Conservation (phyloP, 2,329 filamentous ascomycete species). For the Endothia cerciana region DNA sequence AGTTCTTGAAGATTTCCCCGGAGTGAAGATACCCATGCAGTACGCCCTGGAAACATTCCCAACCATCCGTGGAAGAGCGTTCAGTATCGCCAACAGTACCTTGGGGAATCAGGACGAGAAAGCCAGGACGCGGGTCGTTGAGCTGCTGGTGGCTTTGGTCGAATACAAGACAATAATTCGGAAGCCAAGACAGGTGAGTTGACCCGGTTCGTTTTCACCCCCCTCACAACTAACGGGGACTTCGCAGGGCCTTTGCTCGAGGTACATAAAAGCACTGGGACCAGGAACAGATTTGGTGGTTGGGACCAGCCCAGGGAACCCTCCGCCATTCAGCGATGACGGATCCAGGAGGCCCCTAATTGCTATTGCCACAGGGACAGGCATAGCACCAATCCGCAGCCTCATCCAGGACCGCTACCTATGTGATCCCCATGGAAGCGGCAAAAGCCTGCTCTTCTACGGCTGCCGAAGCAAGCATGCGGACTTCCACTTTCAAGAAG, state of each 20-base stretch:
- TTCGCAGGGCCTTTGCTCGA: slow-evolving; percentile 75
- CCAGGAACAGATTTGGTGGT: slow-evolving; percentile 63
- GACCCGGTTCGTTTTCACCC: background rate
- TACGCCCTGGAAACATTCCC: slow-evolving; percentile 77
- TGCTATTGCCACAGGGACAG: slow-evolving; percentile 83
- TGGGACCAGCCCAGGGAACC: slow-evolving; percentile 57
- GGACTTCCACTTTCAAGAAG: slow-evolving; percentile 81
- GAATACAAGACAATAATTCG: slow-evolving; percentile 89
- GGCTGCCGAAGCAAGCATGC: slow-evolving; percentile 75
- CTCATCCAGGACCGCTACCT: slow-evolving; percentile 74
- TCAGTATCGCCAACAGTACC: slow-evolving; percentile 81
- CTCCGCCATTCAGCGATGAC: slow-evolving; percentile 45
- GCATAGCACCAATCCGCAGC: slow-evolving; percentile 81
- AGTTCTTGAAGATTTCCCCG: slow-evolving; percentile 86
- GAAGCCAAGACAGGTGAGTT: slow-evolving; percentile 65
- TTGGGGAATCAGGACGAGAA: slow-evolving; percentile 3
- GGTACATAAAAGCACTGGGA: slow-evolving; percentile 73
- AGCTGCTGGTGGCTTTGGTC: slow-evolving; percentile 84
- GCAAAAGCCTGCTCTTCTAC: slow-evolving; percentile 70
- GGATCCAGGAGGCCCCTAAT: slow-evolving; percentile 62
- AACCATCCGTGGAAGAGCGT: slow-evolving; percentile 82
- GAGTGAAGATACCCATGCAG: slow-evolving; percentile 78
- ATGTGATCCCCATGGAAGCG: slow-evolving; percentile 38
- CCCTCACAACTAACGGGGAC: background rate
- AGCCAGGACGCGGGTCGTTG: slow-evolving; percentile 46